Evolutionary conservation across 371 early-diverging fungal species (phyloP).

Genomic region (Paraphysoderma sedebokerense): DNA sequence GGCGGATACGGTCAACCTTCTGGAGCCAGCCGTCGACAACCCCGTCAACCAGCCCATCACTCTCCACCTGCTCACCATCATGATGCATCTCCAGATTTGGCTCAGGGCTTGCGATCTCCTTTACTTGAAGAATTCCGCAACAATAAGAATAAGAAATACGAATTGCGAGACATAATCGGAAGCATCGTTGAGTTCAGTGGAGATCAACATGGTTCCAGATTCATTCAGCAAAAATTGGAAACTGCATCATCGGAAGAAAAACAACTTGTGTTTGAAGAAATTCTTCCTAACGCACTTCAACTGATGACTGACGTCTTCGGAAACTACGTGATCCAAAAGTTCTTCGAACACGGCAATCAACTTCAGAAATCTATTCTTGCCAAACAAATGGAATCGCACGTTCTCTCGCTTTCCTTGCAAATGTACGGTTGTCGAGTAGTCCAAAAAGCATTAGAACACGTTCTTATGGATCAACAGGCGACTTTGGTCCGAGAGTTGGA

Average conservation of each 20-base stretch:
- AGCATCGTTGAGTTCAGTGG: slow-evolving; percentile 93
- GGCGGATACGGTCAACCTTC: slow-evolving; percentile 15
- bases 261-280: slow-evolving; percentile 91
- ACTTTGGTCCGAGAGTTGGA: slow-evolving; percentile 79
- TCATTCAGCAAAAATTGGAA: slow-evolving; percentile 98
- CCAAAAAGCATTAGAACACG: slow-evolving; percentile 96
- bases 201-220: slow-evolving; percentile 98
- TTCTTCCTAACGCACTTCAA: slow-evolving; percentile 78
- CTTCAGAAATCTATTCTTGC: slow-evolving; percentile 76
- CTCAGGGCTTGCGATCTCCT: slow-evolving; percentile 51
- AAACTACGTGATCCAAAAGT: slow-evolving; percentile 99
- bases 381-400: slow-evolving; percentile 84
- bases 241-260: slow-evolving; percentile 82
- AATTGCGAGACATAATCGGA: slow-evolving; percentile 83
- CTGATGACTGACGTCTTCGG: slow-evolving; percentile 99
- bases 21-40: slow-evolving; percentile 8
- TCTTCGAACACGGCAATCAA: slow-evolving; percentile 90
- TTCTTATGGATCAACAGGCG: slow-evolving; percentile 73
- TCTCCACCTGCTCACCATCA: slow-evolving; percentile 1
- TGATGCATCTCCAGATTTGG: slow-evolving; percentile 16
- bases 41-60: slow-evolving; percentile 6
- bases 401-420: slow-evolving; percentile 85
- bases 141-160: slow-evolving; percentile 83
- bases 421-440: slow-evolving; percentile 99
- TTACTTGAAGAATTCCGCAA: slow-evolving; percentile 85